phyloP scores from a whole-genome alignment of 1,139 yeast species.

The Yamadazyma sp. region DNA sequence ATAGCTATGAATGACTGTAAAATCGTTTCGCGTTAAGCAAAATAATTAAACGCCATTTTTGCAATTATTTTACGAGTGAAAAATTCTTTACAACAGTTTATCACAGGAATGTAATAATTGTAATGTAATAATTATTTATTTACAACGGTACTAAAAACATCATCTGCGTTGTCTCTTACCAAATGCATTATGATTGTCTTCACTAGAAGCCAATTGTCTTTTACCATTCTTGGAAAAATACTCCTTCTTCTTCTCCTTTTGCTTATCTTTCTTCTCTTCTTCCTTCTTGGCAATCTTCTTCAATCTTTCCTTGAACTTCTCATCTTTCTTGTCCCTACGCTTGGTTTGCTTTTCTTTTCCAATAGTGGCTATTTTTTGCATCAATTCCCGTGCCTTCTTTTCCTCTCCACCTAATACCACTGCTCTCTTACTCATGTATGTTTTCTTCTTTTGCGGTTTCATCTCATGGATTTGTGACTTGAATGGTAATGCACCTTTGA shows the following conservation, averaged over 20 bases:
- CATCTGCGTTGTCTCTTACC: constrained; percentile 27
- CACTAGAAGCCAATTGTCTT: constrained; percentile 49
- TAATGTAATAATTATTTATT: too few relatives aligned
- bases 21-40: too few relatives aligned
- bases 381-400: constrained; percentile 85
- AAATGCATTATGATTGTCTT: constrained; percentile 33
- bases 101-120: too few relatives aligned
- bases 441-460: constrained; percentile 83
- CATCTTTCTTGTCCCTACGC: constrained; percentile 72
- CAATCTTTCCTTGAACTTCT: constrained; percentile 70
- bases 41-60: neutral
- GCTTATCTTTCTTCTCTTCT: constrained; percentile 70
- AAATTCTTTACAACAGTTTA: too few relatives aligned
- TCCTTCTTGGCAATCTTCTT: constrained; percentile 75
- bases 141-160: too few relatives aligned
- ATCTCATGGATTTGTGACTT: constrained; percentile 84
- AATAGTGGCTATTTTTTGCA: constrained; percentile 83
- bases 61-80: too few relatives aligned
- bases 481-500: constrained; percentile 81
- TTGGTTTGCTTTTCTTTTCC: constrained; percentile 84
- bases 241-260: constrained; percentile 82
- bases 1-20: neutral
- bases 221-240: constrained; percentile 69
- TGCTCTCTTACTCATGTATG: constrained; percentile 89
- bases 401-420: constrained; percentile 92